Base-by-base conservation (phyloP, 805 yeast species). In the Candida morakotiae region DNA sequence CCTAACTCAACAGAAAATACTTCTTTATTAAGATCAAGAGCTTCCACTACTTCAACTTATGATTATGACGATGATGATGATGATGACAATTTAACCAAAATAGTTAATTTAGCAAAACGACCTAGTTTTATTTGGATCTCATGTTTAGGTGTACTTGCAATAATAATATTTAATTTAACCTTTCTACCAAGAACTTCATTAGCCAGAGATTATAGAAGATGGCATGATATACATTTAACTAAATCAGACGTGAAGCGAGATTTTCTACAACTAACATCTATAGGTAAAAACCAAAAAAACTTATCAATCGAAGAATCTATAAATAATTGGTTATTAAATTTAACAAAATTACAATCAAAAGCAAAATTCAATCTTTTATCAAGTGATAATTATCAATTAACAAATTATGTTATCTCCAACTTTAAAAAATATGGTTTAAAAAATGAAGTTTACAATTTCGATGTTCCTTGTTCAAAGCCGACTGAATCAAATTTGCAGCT, bases 161-260 rank as follows among this genome's bases (percentile, higher is more conserved):
- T 79, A 24, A 51, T 77, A 11, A 65, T 74, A 2, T 78, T 84
- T 52, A 76, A 84, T 28, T 64, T 86, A 34, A 76, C 82, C 0
- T 88, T 88, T 54, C 65, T 87, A 11, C 96, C 96, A 2, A 60
- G 96, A 40, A 86, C 97, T 1, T 85, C 95, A 2, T 63, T 87
- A 14, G 77, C 83, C 34, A 65, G 95, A 45, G 96, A 89, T 57
- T 77, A 84, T 49, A 72, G 91, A 48, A 63, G 96, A 34, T 56
- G 86, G 45, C 86, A 87, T 58, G 79, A 81, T 22, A 71, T 79
- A 24, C 72, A 66, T 37, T 53, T 86, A 34, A 81, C 95, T 2
- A 71, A 70, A 38, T 71, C 78, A 8, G 96, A 88, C 44, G 70
- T 83, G 21, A 79, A 83, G 46, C 67, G 96, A 23, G 56, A 77